phyloP scores from a whole-genome alignment of 2,329 filamentous ascomycete species.

The Aaosphaeria pasadenensis region DNA sequence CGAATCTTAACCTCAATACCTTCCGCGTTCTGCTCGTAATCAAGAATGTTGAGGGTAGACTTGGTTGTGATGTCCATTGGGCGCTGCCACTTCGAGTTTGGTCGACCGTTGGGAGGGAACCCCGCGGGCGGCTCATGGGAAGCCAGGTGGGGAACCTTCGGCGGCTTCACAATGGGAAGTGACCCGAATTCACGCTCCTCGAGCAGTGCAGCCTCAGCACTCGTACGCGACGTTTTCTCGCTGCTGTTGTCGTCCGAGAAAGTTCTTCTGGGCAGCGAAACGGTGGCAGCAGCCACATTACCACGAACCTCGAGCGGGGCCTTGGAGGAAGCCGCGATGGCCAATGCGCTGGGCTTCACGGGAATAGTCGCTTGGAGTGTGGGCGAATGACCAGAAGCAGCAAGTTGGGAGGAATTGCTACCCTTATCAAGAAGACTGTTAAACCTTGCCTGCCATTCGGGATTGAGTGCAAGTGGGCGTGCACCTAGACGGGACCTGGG shows the following conservation, averaged over 20 bases:
- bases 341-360: constrained; percentile 36
- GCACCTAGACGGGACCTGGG: constrained; percentile 31
- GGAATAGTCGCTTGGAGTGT: neutral
- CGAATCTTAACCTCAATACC: constrained; percentile 27
- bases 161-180: constrained; percentile 35
- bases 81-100: constrained; percentile 9
- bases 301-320: constrained; percentile 52
- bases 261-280: constrained; percentile 59
- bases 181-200: constrained; percentile 49
- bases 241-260: constrained; percentile 28
- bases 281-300: constrained; percentile 57
- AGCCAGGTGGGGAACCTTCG: constrained; percentile 31
- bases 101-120: constrained; percentile 12
- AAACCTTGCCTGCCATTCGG: constrained; percentile 79
- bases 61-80: constrained; percentile 24
- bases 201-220: constrained; percentile 40
- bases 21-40: constrained; percentile 20
- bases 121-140: constrained; percentile 28
- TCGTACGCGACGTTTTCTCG: constrained; percentile 39
- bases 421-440: constrained; percentile 72
- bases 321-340: constrained; percentile 66
- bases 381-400: constrained; percentile 27
- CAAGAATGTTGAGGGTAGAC: constrained; percentile 14
- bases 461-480: constrained; percentile 37
- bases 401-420: constrained; percentile 26